Evolutionary conservation across 441 rosid species (phyloP).

Genomic region (Viola pubescens): DNA sequence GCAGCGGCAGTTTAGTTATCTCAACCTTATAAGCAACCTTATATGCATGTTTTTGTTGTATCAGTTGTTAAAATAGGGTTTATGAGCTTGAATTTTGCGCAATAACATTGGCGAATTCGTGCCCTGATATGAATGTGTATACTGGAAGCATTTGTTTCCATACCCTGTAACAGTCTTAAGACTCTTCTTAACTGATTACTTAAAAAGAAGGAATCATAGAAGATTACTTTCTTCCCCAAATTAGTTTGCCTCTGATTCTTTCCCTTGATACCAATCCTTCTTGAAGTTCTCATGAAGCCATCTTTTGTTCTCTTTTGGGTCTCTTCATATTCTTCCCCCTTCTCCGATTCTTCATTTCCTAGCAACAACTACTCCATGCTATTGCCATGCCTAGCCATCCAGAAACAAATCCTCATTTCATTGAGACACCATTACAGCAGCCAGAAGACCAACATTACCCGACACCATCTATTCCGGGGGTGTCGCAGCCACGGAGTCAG

Average conservation of each 20-base stretch:
- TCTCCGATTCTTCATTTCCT: conserved; percentile 14
- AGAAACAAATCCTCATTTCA: conserved; percentile 65
- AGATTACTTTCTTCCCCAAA: conserved; percentile 57
- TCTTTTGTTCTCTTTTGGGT: conserved; percentile 22
- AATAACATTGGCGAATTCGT: too few species aligned
- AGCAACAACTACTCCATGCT: neutral
- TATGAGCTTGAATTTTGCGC: too few species aligned
- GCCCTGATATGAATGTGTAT: neutral
- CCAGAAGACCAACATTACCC: conserved; percentile 7
- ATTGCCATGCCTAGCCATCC: conserved; percentile 31
- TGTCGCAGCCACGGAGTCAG: neutral
- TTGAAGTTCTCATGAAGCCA: conserved; percentile 49
- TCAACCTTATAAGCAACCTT: too few species aligned
- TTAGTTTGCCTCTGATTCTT: conserved; percentile 50
- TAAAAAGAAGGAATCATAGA: conserved; percentile 6
- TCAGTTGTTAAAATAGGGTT: too few species aligned
- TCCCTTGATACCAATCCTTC: conserved; percentile 52
- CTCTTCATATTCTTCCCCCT: conserved; percentile 20
- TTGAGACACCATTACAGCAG: conserved; percentile 4
- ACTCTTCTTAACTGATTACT: neutral
- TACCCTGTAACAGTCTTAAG: neutral
- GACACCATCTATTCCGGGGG: neutral
- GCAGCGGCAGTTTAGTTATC: too few species aligned
- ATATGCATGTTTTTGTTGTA: too few species aligned
- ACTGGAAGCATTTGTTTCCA: neutral